These are phyloP conservation scores for Clitopilus passeckerianus DNA, from an alignment of 768 basidiomycete genomes.

Conservation along the genomic window DNA sequence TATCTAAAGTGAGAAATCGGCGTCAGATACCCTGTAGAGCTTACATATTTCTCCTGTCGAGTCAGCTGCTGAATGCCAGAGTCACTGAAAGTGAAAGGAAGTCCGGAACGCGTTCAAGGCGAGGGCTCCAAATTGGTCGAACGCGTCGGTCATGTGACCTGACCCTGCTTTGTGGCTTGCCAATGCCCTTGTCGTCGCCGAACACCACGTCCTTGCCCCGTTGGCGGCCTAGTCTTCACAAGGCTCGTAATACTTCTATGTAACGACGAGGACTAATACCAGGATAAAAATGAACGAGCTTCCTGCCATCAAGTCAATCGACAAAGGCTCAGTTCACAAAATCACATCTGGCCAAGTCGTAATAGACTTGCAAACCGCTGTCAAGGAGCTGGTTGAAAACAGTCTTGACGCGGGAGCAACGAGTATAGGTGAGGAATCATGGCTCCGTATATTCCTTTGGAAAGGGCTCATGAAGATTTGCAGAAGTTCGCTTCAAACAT, in stretches of 20 bases:
- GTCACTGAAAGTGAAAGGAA: too few species aligned
- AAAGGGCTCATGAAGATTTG: background rate
- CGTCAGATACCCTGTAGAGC: background rate
- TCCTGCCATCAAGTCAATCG: conserved; percentile 54
- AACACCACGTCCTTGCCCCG: background rate
- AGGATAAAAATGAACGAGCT: background rate
- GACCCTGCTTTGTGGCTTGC: background rate
- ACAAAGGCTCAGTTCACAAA: conserved; percentile 71
- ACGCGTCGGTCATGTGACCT: background rate
- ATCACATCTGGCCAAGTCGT: conserved; percentile 96
- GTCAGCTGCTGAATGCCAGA: too few species aligned
- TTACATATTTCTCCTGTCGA: background rate
- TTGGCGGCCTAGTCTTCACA: background rate
- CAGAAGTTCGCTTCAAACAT: conserved; percentile 89
- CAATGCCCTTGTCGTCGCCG: background rate
- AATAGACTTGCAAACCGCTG: conserved; percentile 85
- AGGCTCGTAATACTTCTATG: background rate
- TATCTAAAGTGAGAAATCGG: too few species aligned
- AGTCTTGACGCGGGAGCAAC: conserved; percentile 91
- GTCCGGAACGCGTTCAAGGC: too few species aligned
- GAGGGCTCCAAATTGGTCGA: background rate
- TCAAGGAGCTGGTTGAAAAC: conserved; percentile 97
- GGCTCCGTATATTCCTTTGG: background rate
- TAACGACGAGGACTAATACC: background rate
- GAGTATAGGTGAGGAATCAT: conserved; percentile 57